A percentile compares a stretch with the other conserved stretches of the same genome.
Conservation (phyloP, 2,329 filamentous ascomycete species). For the Epicoccum sorghinum region DNA sequence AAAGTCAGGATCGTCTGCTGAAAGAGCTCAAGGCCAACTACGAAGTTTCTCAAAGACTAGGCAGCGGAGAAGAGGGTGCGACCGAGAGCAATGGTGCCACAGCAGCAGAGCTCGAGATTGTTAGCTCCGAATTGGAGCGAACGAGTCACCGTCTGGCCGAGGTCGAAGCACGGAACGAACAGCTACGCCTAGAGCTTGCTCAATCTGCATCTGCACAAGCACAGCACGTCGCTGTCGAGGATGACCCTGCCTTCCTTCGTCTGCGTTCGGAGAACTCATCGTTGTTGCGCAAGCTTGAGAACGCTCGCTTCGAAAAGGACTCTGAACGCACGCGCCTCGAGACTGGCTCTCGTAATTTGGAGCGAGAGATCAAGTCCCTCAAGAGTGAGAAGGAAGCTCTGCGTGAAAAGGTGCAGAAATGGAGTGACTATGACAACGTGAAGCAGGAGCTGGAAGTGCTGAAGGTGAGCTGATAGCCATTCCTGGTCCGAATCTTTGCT, state of each 20-base stretch:
- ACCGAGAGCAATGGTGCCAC: constrained; percentile 68
- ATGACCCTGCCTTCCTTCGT: constrained; percentile 87
- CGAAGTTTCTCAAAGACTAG: constrained; percentile 91
- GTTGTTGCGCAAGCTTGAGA: constrained; percentile 85
- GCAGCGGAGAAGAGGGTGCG: constrained; percentile 70
- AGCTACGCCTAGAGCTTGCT: constrained; percentile 86
- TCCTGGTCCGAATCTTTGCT: constrained; percentile 18
- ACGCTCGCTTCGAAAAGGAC: constrained; percentile 81
- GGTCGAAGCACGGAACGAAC: constrained; percentile 91
- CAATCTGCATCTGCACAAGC: constrained; percentile 76
- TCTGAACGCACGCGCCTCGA: constrained; percentile 78
- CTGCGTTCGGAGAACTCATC: constrained; percentile 93
- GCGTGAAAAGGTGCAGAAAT: constrained; percentile 82
- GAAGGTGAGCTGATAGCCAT: constrained; percentile 58
- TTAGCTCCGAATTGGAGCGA: constrained; percentile 87
- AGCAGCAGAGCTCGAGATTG: constrained; percentile 90
- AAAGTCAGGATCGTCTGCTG: constrained; percentile 88
- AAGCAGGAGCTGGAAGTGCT: constrained; percentile 96
- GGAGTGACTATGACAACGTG: constrained; percentile 93
- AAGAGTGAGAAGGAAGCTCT: constrained; percentile 82
- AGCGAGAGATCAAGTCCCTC: constrained; percentile 76
- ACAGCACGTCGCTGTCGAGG: constrained; percentile 73
- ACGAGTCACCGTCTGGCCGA: constrained; percentile 87
- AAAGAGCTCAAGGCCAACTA: constrained; percentile 97
- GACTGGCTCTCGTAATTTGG: constrained; percentile 74